phyloP scores from a whole-genome alignment of 73 alveolate genomes.

The Paramecium tetraurelia region DNA sequence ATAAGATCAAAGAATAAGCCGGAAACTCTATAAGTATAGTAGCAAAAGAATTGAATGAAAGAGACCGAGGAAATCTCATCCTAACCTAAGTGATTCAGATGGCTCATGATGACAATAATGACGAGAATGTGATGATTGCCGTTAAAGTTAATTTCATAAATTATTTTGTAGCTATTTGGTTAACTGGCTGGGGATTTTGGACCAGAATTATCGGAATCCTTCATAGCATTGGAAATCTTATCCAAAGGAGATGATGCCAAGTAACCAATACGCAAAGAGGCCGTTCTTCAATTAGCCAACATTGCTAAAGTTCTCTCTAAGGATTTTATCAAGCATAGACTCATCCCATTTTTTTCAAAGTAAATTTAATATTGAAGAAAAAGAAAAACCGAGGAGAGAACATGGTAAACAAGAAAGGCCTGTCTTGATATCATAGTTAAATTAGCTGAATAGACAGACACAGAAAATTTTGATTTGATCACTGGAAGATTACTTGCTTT shows the following conservation, averaged over 20 bases:
- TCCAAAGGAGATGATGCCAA: constrained; percentile 44
- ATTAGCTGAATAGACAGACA: constrained; percentile 67
- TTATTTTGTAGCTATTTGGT: constrained; percentile 20
- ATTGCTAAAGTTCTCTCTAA: neutral
- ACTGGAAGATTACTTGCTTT: constrained; percentile 53
- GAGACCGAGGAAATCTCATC: constrained; percentile 3
- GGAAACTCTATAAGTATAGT: neutral
- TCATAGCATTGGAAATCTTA: neutral
- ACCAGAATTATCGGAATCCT: constrained; percentile 1
- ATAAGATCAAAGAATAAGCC: constrained; percentile 20
- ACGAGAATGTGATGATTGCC: constrained; percentile 16
- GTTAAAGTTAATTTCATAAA: neutral
- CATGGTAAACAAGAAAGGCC: constrained; percentile 88
- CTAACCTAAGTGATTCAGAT: neutral
- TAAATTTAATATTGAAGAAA: neutral
- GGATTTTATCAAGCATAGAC: constrained; percentile 31
- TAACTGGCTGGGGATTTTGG: constrained; percentile 44
- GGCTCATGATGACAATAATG: constrained; percentile 44
- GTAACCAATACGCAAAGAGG: constrained; percentile 9
- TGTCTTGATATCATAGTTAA: constrained; percentile 80
- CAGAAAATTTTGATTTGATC: constrained; percentile 48
- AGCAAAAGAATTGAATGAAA: neutral
- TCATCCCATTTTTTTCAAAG: constrained; percentile 5
- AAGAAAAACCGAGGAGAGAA: constrained; percentile 68
- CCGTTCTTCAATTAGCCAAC: neutral